Conservation (phyloP, 306 rosid genomes). For the Astragalus membranaceus region DNA sequence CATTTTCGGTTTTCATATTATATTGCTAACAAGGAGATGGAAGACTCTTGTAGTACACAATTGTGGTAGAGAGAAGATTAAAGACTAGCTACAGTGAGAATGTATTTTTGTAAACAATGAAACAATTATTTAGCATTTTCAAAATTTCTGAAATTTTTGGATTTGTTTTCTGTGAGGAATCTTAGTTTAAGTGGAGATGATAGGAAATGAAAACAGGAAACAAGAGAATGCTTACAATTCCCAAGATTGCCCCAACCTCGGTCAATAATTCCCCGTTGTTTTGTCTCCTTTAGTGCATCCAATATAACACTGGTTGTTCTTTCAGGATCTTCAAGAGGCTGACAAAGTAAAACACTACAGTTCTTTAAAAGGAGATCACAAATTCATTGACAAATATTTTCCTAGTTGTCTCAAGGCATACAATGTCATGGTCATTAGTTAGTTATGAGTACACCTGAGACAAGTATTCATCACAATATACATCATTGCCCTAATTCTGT, state of each 20-base stretch:
- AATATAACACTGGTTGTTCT: conserved; percentile 59
- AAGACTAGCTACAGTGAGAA: no score
- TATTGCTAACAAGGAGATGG: no score
- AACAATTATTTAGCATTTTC: no score
- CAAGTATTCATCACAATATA: background rate
- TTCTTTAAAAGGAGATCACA: conserved; percentile 10
- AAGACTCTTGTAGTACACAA: no score
- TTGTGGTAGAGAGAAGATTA: no score
- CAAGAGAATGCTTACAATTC: conserved; percentile 42
- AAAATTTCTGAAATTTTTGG: no score
- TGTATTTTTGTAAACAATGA: no score
- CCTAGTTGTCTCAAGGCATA: background rate
- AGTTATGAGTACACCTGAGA: background rate
- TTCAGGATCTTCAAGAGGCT: conserved; percentile 90
- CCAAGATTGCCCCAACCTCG: conserved; percentile 98
- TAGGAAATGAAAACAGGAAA: no score
- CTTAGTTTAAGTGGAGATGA: no score
- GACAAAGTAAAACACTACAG: conserved; percentile 17
- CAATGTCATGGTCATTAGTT: background rate
- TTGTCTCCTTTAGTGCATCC: conserved; percentile 76
- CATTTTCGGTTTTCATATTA: no score
- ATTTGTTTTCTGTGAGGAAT: no score
- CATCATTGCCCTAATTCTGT: background rate
- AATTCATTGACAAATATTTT: background rate
- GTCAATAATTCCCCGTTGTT: conserved; percentile 84